Evolutionary conservation across 2,329 filamentous ascomycete species (phyloP).

Genomic region (Daldinia sp.): DNA sequence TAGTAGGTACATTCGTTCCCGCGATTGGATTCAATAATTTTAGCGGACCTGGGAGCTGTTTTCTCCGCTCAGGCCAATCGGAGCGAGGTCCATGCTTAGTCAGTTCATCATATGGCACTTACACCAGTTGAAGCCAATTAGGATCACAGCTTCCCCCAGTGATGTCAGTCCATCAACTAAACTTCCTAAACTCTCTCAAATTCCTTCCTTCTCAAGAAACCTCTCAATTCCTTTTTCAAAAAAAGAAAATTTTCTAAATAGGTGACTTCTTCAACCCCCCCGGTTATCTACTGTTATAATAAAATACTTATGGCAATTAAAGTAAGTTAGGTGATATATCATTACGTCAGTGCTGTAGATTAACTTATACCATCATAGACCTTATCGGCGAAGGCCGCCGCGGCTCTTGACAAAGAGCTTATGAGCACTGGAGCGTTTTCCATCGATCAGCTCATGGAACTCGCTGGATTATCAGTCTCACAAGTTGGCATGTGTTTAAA

Average conservation of each 20-base stretch:
- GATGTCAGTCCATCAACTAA: conserved; percentile 39
- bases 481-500: conserved; percentile 72
- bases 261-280: background rate
- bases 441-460: conserved; percentile 95
- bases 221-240: background rate
- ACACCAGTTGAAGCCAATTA: conserved; percentile 22
- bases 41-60: conserved; percentile 45
- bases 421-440: conserved; percentile 91
- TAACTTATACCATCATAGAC: conserved; percentile 64
- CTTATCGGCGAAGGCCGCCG: conserved; percentile 85
- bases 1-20: no score
- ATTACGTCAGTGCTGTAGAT: background rate
- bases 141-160: conserved; percentile 22
- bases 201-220: background rate
- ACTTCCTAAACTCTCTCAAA: background rate
- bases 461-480: conserved; percentile 91
- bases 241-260: no score
- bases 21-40: conserved; percentile 43
- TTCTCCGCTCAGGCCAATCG: conserved; percentile 50
- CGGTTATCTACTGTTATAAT: no score
- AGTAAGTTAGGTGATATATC: conserved; percentile 26
- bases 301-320: conserved; percentile 40
- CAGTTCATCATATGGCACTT: conserved; percentile 12
- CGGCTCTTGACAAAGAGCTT: conserved; percentile 89
- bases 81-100: conserved; percentile 14